Percentiles rank a stretch among this genome's conserved stretches.
These are phyloP conservation scores for Lentinula boryana DNA, from an alignment of 768 basidiomycete species.

Conservation along the genomic window DNA sequence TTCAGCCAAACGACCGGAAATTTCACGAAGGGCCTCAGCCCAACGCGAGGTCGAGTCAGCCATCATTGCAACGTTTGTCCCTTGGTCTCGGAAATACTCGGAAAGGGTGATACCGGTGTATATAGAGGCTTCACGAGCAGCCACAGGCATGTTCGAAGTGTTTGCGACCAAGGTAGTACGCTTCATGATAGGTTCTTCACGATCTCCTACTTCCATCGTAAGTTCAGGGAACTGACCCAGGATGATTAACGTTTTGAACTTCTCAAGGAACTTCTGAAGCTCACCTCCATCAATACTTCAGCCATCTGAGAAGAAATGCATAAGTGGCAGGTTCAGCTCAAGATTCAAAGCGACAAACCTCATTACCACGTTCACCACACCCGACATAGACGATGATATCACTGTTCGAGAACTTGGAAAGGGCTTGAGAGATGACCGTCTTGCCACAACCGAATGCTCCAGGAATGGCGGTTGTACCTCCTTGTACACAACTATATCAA, in stretches of 20 bases:
- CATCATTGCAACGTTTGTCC: constrained; percentile 98
- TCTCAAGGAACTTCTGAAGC: background rate
- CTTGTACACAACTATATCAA: constrained; percentile 77
- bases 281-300: constrained; percentile 96
- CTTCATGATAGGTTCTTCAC: constrained; percentile 99
- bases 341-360: constrained; percentile 39
- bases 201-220: constrained; percentile 85
- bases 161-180: constrained; percentile 98
- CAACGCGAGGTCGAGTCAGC: constrained; percentile 98
- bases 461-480: constrained; percentile 95
- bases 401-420: constrained; percentile 98
- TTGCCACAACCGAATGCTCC: constrained; percentile 99
- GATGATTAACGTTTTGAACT: background rate
- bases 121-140: constrained; percentile 97
- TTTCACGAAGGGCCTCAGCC: constrained; percentile 99
- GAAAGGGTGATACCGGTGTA: constrained; percentile 99
- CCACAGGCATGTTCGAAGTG: constrained; percentile 99
- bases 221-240: constrained; percentile 72
- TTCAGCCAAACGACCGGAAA: constrained; percentile 97
- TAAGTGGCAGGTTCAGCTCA: constrained; percentile 5
- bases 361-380: constrained; percentile 97
- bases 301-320: constrained; percentile 57
- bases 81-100: constrained; percentile 99
- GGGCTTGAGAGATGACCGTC: constrained; percentile 96
- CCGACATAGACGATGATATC: constrained; percentile 99